Conservation (phyloP, 495 filamentous ascomycete species). For the Podospora comata region DNA sequence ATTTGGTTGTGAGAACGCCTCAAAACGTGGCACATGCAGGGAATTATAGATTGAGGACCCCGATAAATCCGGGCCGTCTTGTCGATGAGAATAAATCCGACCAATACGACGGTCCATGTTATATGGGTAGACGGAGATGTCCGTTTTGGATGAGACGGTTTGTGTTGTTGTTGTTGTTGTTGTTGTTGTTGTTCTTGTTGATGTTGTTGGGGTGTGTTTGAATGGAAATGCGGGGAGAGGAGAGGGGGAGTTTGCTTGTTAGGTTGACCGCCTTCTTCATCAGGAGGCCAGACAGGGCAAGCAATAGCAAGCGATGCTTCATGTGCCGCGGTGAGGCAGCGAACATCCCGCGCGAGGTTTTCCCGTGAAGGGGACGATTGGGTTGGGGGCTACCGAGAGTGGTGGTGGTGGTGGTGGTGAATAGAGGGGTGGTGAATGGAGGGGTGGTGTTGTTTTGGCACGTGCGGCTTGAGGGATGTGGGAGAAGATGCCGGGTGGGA, state of each 20-base stretch:
- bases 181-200: too few relatives aligned
- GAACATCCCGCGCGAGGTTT: not conserved
- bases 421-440: too few relatives aligned
- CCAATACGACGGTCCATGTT: not conserved
- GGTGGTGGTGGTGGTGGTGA: not conserved
- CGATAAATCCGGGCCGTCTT: not conserved
- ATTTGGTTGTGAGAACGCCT: not conserved
- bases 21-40: not conserved
- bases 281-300: not conserved
- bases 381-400: not conserved
- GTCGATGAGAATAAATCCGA: not conserved
- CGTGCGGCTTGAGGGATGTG: not conserved
- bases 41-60: not conserved
- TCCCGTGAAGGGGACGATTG: not conserved
- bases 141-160: not conserved
- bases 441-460: not conserved
- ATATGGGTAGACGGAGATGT: not conserved
- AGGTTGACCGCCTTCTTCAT: not conserved
- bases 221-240: not conserved
- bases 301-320: slow-evolving; percentile 10
- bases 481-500: not conserved
- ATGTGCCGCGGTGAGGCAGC: slow-evolving; percentile 2
- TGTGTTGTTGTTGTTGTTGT: too few relatives aligned
- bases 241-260: not conserved
- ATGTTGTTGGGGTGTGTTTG: not conserved